These are phyloP conservation scores for Pseudogymnoascus sp. DNA, from an alignment of 2,329 filamentous ascomycete genomes.

Conservation along the genomic window DNA sequence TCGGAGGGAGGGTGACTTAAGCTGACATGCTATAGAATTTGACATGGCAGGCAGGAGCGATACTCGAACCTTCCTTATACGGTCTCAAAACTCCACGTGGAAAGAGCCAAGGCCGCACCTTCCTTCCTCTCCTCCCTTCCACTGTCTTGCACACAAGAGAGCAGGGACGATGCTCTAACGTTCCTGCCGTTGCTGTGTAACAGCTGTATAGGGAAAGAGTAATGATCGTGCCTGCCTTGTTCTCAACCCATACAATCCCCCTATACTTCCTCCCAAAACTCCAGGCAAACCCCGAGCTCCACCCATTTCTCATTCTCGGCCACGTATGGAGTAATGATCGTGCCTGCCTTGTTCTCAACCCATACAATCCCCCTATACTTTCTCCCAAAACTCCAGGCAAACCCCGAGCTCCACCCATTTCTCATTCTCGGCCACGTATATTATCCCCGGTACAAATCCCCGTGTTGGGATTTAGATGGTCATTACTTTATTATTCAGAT, in stretches of 20 bases:
- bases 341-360: neutral
- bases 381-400: conserved; percentile 30
- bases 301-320: conserved; percentile 24
- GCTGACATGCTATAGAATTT: too few relatives aligned
- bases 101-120: neutral
- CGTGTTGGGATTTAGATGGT: too few relatives aligned
- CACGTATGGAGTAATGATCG: neutral
- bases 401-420: conserved; percentile 23
- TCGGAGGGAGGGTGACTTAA: too few relatives aligned
- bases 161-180: neutral
- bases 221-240: neutral
- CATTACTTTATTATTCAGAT: too few relatives aligned
- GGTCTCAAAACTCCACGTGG: neutral
- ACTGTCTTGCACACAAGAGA: neutral
- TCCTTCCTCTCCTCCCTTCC: neutral
- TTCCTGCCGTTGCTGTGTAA: neutral
- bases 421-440: conserved; percentile 21
- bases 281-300: conserved; percentile 22
- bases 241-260: neutral
- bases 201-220: neutral
- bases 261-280: conserved; percentile 29
- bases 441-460: conserved; percentile 8
- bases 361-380: conserved; percentile 10
- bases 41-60: neutral
- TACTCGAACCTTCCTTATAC: neutral